Conservation (phyloP, 2,329 filamentous ascomycete species). For the Alternaria panax region DNA sequence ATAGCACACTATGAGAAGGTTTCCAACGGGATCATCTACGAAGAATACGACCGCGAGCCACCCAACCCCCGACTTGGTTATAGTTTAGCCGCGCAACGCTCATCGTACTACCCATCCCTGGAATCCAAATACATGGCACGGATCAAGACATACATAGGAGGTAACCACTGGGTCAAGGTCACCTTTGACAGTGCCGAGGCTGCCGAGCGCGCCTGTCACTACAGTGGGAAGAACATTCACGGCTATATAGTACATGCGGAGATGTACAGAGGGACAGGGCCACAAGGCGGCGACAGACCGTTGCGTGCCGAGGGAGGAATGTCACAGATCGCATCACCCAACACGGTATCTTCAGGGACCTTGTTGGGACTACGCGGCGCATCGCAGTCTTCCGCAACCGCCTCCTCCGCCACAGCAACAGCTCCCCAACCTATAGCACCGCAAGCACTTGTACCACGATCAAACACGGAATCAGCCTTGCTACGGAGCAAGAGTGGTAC, state of each 20-base stretch:
- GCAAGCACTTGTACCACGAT: slow-evolving; percentile 23
- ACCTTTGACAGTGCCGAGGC: slow-evolving; percentile 60
- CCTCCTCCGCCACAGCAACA: slow-evolving; percentile 53
- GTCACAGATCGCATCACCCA: slow-evolving; percentile 45
- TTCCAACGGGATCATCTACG: slow-evolving; percentile 80
- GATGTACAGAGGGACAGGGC: slow-evolving; percentile 55
- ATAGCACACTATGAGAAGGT: slow-evolving; percentile 88
- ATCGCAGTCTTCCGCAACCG: slow-evolving; percentile 48
- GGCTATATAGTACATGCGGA: slow-evolving; percentile 59
- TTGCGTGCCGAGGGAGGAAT: slow-evolving; percentile 49
- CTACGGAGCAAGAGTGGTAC: slow-evolving; percentile 27
- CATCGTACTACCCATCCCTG: slow-evolving; percentile 71
- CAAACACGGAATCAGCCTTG: slow-evolving; percentile 29
- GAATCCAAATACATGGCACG: slow-evolving; percentile 76
- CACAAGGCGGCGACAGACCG: slow-evolving; percentile 52
- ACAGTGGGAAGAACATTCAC: slow-evolving; percentile 56
- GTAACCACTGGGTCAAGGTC: slow-evolving; percentile 83
- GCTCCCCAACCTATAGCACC: slow-evolving; percentile 29
- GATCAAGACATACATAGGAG: slow-evolving; percentile 82
- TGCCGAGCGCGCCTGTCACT: slow-evolving; percentile 57
- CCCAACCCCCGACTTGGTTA: slow-evolving; percentile 76
- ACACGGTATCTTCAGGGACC: slow-evolving; percentile 45
- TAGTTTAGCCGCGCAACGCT: slow-evolving; percentile 72
- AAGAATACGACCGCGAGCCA: slow-evolving; percentile 91
- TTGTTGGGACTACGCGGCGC: slow-evolving; percentile 32